Conservation (phyloP, 208 protist genomes). For the Phytomonas sp. region DNA sequence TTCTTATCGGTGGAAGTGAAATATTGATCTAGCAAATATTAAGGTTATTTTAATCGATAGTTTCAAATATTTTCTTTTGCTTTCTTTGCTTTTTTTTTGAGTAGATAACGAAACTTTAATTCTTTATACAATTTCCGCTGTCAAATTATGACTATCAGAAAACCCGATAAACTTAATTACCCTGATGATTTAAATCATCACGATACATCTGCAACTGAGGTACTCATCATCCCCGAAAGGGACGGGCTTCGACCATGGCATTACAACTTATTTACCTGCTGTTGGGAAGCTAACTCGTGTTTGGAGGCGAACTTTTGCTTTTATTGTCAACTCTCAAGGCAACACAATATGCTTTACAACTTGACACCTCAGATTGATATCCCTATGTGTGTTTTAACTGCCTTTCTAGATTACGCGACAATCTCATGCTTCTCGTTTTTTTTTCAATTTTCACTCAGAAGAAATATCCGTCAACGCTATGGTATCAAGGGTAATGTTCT, state of each 20-base stretch:
- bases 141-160: not conserved
- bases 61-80: not conserved
- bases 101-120: not conserved
- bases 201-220: not conserved
- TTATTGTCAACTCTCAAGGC: slow-evolving; percentile 31
- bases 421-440: slow-evolving; percentile 14
- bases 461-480: slow-evolving; percentile 21
- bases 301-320: slow-evolving; percentile 27
- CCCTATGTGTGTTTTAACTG: slow-evolving; percentile 18
- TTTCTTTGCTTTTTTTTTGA: not conserved
- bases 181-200: not conserved
- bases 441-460: slow-evolving; percentile 12
- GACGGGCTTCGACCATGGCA: slow-evolving; percentile 19
- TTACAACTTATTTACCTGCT: slow-evolving; percentile 29
- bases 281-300: slow-evolving; percentile 26
- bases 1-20: not conserved
- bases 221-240: not conserved
- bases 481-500: slow-evolving; percentile 14
- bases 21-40: not conserved
- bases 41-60: not conserved
- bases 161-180: not conserved
- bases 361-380: slow-evolving; percentile 15
- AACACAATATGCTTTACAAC: slow-evolving; percentile 32
- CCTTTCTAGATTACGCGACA: not conserved
- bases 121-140: not conserved